These are phyloP conservation scores for Penicillium simplicissimum DNA, from an alignment of 495 filamentous ascomycete species.

Conservation along the genomic window DNA sequence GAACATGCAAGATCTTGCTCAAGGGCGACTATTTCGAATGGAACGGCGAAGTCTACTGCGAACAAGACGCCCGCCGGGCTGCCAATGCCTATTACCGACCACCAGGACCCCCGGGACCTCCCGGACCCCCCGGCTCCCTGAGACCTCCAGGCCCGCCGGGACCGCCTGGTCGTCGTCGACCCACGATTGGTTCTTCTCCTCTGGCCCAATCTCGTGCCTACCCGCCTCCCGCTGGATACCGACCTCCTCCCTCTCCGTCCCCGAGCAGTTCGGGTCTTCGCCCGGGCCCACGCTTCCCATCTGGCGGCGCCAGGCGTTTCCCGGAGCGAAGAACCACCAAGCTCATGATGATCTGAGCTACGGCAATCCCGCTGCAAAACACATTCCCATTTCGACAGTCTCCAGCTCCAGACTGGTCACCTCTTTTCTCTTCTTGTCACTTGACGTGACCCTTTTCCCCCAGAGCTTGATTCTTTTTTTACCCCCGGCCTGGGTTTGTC, in stretches of 20 bases:
- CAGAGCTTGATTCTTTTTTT: background rate
- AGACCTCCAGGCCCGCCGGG: slow-evolving; percentile 16
- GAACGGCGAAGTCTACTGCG: slow-evolving; percentile 71
- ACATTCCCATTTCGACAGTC: slow-evolving; percentile 4
- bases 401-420: background rate
- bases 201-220: slow-evolving; percentile 25
- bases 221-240: slow-evolving; percentile 18
- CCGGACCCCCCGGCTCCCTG: slow-evolving; percentile 8
- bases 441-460: background rate
- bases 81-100: slow-evolving; percentile 43
- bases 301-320: slow-evolving; percentile 46
- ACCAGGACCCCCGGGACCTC: slow-evolving; percentile 29
- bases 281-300: slow-evolving; percentile 30
- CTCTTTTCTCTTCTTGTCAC: background rate
- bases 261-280: slow-evolving; percentile 36
- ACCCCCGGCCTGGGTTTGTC: slow-evolving; percentile 6
- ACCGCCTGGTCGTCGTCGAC: slow-evolving; percentile 29
- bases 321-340: slow-evolving; percentile 79
- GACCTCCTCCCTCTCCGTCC: slow-evolving; percentile 32
- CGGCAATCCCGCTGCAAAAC: background rate
- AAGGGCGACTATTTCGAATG: slow-evolving; percentile 73
- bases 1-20: slow-evolving; percentile 52
- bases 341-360: slow-evolving; percentile 79
- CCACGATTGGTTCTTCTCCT: slow-evolving; percentile 23
- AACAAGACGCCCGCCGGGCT: slow-evolving; percentile 75